These are phyloP conservation scores for Gloeophyllum trabeum DNA, from an alignment of 768 basidiomycete species.

Conservation along the genomic window DNA sequence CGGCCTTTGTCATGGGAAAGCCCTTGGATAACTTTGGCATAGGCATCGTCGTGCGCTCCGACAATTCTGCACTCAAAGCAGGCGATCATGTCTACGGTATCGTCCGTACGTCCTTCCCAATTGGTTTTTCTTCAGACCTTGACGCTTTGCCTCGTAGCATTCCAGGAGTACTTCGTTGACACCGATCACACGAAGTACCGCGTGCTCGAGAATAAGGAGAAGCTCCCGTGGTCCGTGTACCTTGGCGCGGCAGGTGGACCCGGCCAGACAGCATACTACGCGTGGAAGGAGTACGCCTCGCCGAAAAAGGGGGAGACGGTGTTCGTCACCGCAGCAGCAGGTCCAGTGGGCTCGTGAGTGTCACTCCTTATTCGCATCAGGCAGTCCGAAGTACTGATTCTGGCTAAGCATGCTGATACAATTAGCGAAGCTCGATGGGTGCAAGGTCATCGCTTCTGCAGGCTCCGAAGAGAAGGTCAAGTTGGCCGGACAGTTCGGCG, in stretches of 20 bases:
- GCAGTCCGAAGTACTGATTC: background rate
- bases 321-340: constrained; percentile 35
- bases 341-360: constrained; percentile 7
- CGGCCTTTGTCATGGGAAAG: constrained; percentile 13
- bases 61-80: constrained; percentile 18
- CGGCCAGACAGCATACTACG: constrained; percentile 10
- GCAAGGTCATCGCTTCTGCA: constrained; percentile 61
- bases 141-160: constrained; percentile 16
- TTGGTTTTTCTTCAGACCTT: too few species aligned
- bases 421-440: constrained; percentile 28
- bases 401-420: constrained; percentile 17
- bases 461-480: constrained; percentile 67
- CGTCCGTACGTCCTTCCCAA: constrained; percentile 10
- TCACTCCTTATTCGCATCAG: too few species aligned
- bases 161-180: constrained; percentile 28
- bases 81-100: constrained; percentile 31
- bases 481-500: constrained; percentile 47
- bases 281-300: constrained; percentile 20
- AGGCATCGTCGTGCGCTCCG: constrained; percentile 33
- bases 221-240: constrained; percentile 35
- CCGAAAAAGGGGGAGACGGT: constrained; percentile 43
- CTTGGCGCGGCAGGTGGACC: constrained; percentile 39
- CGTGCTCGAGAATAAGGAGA: constrained; percentile 24
- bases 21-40: constrained; percentile 24
- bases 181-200: constrained; percentile 11